Evolutionary conservation across 1,284 basidiomycete genomes (phyloP).

Genomic region (Cerrena zonata): DNA sequence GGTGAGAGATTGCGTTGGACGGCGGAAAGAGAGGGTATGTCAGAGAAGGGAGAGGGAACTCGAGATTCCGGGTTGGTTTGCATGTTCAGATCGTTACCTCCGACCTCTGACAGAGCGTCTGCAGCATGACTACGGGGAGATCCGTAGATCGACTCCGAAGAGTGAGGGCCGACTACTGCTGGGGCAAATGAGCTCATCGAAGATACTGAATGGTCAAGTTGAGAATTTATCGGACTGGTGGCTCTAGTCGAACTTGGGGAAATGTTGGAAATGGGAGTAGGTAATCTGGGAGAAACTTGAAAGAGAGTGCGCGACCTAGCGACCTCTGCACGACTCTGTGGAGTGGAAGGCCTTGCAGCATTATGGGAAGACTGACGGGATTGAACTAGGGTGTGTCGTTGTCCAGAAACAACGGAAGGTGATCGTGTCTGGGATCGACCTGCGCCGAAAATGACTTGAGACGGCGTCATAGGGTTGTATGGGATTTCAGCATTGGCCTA

Average conservation of each 20-base stretch:
- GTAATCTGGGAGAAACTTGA: slow-evolving; percentile 14
- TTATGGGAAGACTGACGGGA: slow-evolving; percentile 3
- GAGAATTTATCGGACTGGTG: slow-evolving; percentile 2
- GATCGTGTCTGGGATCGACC: background rate
- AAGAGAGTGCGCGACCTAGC: background rate
- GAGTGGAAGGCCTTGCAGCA: slow-evolving; percentile 6
- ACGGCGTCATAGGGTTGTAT: slow-evolving; percentile 40
- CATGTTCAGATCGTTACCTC: slow-evolving; percentile 5
- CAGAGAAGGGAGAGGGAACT: slow-evolving; percentile 23
- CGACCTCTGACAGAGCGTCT: slow-evolving; percentile 7
- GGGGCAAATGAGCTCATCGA: slow-evolving; percentile 23
- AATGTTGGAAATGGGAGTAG: slow-evolving; percentile 17
- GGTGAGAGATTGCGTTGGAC: background rate
- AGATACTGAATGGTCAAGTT: slow-evolving; percentile 13
- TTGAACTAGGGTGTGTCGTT: no score
- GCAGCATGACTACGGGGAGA: slow-evolving; percentile 17
- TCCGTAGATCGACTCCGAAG: slow-evolving; percentile 16
- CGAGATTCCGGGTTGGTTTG: slow-evolving; percentile 15
- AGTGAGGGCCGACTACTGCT: slow-evolving; percentile 17
- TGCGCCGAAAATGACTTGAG: slow-evolving; percentile 42
- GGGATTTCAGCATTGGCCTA: slow-evolving; percentile 40
- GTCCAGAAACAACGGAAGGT: background rate
- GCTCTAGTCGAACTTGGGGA: slow-evolving; percentile 14
- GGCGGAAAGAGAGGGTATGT: slow-evolving; percentile 13
- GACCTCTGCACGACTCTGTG: no score